Evolutionary conservation across 306 rosid species (phyloP), one percentile per base, ranked within the genome.

Genomic region (Pterocarpus santalinus): DNA sequence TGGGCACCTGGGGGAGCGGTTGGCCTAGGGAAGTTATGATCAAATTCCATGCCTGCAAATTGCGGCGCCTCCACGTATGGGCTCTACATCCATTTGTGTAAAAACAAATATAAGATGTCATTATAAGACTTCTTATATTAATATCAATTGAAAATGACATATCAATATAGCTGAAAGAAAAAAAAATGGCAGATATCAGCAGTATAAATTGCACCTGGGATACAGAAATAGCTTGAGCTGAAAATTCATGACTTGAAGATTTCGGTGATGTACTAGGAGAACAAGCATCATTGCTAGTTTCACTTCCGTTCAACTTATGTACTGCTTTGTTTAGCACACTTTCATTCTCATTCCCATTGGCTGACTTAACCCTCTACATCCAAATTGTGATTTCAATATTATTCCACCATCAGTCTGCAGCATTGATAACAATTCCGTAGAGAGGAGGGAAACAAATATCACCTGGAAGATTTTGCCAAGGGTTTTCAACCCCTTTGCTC

Each of bases 401-500:
- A 80, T 85, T 72, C 85, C 74, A 61, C 58, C 81, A 73, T 80
- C 35, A 62, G 39, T 8, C 51, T 56, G 39, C 61, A 72, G 51
- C 72, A 28, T 49, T 77, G 64, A 76, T 17, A 73, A 82, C 34
- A 84, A 65, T 44, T 72, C 57, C 1, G 22, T 11, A 15, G 44
- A 66, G 47, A 47, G 73, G 39, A 12, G 76, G 69, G 46, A 79
- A 73, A 60, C 22, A 82, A 74, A 77, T 71, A 74, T 53, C 83
- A 95, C 99, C 99, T 93, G 99, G 86, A 95, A 93, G 75, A 95
- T 91, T 93, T 90, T 95, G 69, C 99, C 99, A 67, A 95, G 99
- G 52, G 95, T 89, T 87, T 95, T 95, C 90, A 95, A 86, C 63
- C 98, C 99, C 86, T 95, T 95, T 36, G 99, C 99, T 75, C 99